These are phyloP conservation scores for Dillenia suffruticosa DNA, from an alignment of 164 flowering plant genomes.

Conservation along the genomic window DNA sequence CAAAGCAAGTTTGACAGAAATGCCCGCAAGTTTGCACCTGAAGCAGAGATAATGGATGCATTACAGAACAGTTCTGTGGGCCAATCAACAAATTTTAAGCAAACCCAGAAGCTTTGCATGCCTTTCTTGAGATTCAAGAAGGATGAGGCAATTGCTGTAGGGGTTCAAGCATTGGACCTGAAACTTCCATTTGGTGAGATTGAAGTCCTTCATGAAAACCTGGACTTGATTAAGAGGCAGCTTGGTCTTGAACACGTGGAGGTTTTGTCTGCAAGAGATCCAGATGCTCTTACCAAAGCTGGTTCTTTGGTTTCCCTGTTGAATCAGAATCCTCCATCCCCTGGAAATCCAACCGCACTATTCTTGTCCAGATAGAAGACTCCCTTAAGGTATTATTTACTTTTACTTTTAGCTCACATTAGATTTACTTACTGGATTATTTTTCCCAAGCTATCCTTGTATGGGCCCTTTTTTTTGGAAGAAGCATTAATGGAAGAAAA, in stretches of 20 bases:
- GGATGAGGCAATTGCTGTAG: conserved; percentile 61
- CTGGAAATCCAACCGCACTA: conserved; percentile 79
- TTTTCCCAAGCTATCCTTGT: no score
- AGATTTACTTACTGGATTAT: no score
- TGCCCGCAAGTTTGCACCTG: conserved; percentile 54
- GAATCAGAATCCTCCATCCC: conserved; percentile 71
- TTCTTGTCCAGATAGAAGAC: conserved; percentile 31
- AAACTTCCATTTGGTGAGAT: conserved; percentile 77
- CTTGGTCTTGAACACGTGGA: conserved; percentile 66
- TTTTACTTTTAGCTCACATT: no score
- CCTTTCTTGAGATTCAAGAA: conserved; percentile 87
- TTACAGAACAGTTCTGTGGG: conserved; percentile 43
- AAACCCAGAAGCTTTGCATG: conserved; percentile 73
- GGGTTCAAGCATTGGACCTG: conserved; percentile 71
- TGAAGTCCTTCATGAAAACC: conserved; percentile 65
- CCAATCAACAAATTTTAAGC: conserved; percentile 46
- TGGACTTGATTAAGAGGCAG: conserved; percentile 72
- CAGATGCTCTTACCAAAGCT: conserved; percentile 43
- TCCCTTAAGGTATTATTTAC: no score
- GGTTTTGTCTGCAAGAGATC: conserved; percentile 45
- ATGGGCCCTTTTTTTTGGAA: no score
- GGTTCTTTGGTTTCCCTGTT: conserved; percentile 42
- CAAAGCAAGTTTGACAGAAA: conserved; percentile 40
- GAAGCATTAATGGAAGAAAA: no score
- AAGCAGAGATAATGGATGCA: conserved; percentile 51